A percentile compares a stretch with the other conserved stretches of the same genome.
Conservation (phyloP, 169 alveolate species). For the Perkinsus chesapeaki region DNA sequence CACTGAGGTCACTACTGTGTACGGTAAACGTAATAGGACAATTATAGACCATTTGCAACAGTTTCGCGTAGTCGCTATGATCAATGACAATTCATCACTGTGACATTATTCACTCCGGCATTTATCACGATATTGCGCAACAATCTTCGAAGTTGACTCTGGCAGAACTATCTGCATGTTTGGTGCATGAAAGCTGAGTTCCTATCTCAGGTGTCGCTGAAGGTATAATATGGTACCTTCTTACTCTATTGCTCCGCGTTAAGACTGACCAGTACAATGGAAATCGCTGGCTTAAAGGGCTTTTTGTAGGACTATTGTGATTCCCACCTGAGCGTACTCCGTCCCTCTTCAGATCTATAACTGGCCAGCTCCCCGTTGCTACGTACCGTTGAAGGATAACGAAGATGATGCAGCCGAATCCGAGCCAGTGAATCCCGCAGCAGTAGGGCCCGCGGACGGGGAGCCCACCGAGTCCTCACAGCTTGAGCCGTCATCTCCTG, state of each 20-base stretch:
- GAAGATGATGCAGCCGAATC: not conserved
- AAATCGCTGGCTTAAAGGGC: not conserved
- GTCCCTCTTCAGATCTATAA: not conserved
- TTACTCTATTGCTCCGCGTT: not conserved
- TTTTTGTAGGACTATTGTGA: not conserved
- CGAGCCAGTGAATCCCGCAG: not conserved
- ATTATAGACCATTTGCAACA: no score
- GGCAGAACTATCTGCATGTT: no score
- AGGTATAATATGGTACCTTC: not conserved
- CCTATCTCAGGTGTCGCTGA: not conserved
- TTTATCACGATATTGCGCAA: no score
- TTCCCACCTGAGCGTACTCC: no score
- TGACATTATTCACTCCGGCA: no score
- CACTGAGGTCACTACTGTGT: no score
- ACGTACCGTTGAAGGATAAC: not conserved
- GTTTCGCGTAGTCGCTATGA: no score
- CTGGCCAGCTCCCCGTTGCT: not conserved
- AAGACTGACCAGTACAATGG: not conserved
- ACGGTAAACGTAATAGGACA: no score
- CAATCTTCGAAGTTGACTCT: no score
- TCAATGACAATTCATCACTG: no score
- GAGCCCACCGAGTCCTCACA: not conserved
- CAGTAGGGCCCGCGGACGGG: not conserved
- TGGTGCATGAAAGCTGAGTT: no score
- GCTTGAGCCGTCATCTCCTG: not conserved